Evolutionary conservation across 495 filamentous ascomycete species (phyloP).

Genomic region (Xeromyces bisporus): DNA sequence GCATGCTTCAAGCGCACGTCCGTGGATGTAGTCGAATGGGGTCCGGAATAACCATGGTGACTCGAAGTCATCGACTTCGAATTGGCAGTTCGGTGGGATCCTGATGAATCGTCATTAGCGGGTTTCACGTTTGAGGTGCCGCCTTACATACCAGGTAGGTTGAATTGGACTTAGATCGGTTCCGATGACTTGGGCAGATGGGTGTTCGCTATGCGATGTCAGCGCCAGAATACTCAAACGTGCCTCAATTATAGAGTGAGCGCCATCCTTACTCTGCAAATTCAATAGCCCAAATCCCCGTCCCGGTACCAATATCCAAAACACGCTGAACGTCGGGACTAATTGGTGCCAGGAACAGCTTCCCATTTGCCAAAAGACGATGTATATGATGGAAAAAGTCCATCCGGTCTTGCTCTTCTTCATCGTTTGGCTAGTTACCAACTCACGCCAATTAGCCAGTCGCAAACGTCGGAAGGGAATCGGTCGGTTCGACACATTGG

Average conservation of each 20-base stretch:
- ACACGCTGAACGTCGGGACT: slow-evolving; percentile 37
- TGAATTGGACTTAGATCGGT: slow-evolving; percentile 31
- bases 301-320: slow-evolving; percentile 53
- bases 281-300: slow-evolving; percentile 47
- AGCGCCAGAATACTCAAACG: neutral
- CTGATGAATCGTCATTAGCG: slow-evolving; percentile 1
- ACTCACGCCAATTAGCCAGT: neutral
- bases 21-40: slow-evolving; percentile 15
- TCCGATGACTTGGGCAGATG: slow-evolving; percentile 5
- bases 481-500: neutral
- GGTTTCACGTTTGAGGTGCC: slow-evolving; percentile 4
- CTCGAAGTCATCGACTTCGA: slow-evolving; percentile 16
- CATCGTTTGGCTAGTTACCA: slow-evolving; percentile 18
- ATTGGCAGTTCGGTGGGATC: slow-evolving; percentile 12
- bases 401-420: slow-evolving; percentile 24
- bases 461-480: neutral
- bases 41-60: slow-evolving; percentile 7
- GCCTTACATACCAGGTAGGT: slow-evolving; percentile 28
- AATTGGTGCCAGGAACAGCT: slow-evolving; percentile 43
- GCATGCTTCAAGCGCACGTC: slow-evolving; percentile 16
- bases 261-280: slow-evolving; percentile 23
- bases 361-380: slow-evolving; percentile 35
- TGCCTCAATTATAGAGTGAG: slow-evolving; percentile 1
- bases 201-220: slow-evolving; percentile 5
- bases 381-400: slow-evolving; percentile 35